Evolutionary conservation across 805 yeast species (phyloP), one percentile per base, ranked within the genome.

Genomic region (Cyberlindnera saturnus): DNA sequence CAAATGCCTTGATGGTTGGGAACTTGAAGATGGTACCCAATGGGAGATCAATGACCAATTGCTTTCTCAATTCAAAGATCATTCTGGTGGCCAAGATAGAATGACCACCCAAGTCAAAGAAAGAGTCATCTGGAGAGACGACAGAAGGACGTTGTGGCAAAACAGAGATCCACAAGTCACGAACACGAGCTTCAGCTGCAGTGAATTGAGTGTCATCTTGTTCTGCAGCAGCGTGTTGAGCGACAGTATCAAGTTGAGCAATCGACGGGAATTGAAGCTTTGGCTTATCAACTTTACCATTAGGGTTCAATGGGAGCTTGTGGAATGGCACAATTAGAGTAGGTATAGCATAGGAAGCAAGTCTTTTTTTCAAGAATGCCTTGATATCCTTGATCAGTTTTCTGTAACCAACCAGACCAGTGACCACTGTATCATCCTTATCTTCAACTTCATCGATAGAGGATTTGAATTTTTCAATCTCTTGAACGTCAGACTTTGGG

Each of bases 51-150:
- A 90, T 75, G 34, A 78, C 74, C 46, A 90, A 70, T 52, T 74
- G 75, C 67, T 85, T 83, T 62, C 97, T 78, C 53, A 93, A 75
- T 52, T 86, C 90, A 57, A 93, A 93, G 48, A 93, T 91, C 96
- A 93, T 89, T 61, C 95, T 79, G 0, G 99, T 95, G 7, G 98
- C 98, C 49, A 93, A 71, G 56, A 93, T 91, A 1, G 98, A 91
- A 65, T 93, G 99, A 3, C 99, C 99, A 46, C 99, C 99, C 41
- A 95, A 69, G 60, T 93, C 99, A 59, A 93, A 93, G 77, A 93
- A 93, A 1, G 95, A 86, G 62, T 93, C 99, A 3, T 76, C 75
- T 30, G 83, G 82, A 28, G 82, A 71, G 35, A 89, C 74, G 3
- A 85, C 67, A 2, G 91, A 83, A 6, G 97, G 96, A 49, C 79